Conservation (phyloP, 257 asterid genomes). For the Dorcoceras hygrometricum region DNA sequence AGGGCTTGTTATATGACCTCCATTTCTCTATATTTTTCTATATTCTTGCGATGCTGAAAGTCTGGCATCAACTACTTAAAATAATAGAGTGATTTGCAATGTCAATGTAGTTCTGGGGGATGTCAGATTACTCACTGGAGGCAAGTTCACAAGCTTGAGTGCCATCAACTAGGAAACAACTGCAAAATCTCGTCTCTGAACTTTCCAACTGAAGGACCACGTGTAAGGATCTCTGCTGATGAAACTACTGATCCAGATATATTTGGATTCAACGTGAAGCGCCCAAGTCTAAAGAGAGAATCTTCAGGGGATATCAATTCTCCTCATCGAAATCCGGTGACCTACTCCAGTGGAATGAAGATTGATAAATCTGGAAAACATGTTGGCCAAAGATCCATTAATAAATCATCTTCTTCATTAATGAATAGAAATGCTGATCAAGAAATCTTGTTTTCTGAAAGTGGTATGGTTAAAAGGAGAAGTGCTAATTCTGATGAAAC, state of each 20-base stretch:
- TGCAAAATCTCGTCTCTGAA: constrained; percentile 31
- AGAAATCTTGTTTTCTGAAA: constrained; percentile 31
- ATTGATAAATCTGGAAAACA: not conserved
- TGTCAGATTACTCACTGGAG: constrained; percentile 92
- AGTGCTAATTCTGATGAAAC: constrained; percentile 31
- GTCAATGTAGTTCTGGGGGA: constrained; percentile 68
- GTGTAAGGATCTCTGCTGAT: constrained; percentile 30
- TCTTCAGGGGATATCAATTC: not conserved
- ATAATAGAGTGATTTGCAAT: not conserved
- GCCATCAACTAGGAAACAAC: constrained; percentile 56
- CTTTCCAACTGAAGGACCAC: constrained; percentile 30
- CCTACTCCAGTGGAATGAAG: not conserved
- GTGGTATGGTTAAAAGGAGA: constrained; percentile 28
- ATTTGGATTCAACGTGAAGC: constrained; percentile 26
- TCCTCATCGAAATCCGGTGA: not conserved
- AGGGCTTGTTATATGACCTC: not conserved
- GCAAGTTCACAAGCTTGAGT: constrained; percentile 81
- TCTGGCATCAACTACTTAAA: not conserved
- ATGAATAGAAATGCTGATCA: constrained; percentile 26
- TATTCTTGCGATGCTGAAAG: not conserved
- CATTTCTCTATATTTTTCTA: not conserved
- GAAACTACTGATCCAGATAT: constrained; percentile 26
- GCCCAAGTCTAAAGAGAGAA: constrained; percentile 26
- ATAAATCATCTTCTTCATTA: constrained; percentile 20
- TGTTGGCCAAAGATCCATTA: not conserved